phyloP scores from a whole-genome alignment of 129 eudicot genomes.

The Heracleum sosnowskyi region DNA sequence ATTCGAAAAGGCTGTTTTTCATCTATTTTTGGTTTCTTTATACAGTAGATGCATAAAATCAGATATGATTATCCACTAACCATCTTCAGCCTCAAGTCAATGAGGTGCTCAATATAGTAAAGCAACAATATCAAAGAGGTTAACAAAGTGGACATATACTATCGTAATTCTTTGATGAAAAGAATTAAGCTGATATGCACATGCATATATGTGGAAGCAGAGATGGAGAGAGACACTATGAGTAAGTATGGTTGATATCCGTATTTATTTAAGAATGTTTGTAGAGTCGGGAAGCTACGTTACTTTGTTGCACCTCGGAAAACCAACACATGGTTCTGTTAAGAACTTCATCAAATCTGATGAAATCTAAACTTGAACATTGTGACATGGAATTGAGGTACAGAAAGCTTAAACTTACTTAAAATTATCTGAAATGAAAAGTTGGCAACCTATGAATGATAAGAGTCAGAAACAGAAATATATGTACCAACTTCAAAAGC shows the following conservation, averaged over 20 bases:
- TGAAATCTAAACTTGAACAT: slow-evolving; percentile 1
- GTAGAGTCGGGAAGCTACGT: not conserved
- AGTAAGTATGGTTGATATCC: not conserved
- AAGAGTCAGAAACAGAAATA: not conserved
- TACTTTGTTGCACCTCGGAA: not conserved
- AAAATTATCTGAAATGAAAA: not conserved
- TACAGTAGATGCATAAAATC: not conserved
- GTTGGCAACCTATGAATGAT: not conserved
- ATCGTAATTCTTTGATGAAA: not conserved
- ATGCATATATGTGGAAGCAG: not conserved
- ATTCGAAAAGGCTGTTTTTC: not conserved
- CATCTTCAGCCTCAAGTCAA: not conserved
- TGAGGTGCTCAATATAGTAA: not conserved
- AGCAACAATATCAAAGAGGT: not conserved
- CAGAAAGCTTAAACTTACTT: not conserved
- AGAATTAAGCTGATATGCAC: not conserved
- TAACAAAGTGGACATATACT: not conserved
- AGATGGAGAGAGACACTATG: not conserved
- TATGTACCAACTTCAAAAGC: not conserved
- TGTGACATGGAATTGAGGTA: not conserved
- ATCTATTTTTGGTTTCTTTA: not conserved
- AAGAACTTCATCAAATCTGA: not conserved
- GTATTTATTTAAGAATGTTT: not conserved
- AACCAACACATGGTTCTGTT: not conserved
- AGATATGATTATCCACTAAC: not conserved